phyloP scores from a whole-genome alignment of 73 alveolate species.

The Blepharisma japonicum region DNA sequence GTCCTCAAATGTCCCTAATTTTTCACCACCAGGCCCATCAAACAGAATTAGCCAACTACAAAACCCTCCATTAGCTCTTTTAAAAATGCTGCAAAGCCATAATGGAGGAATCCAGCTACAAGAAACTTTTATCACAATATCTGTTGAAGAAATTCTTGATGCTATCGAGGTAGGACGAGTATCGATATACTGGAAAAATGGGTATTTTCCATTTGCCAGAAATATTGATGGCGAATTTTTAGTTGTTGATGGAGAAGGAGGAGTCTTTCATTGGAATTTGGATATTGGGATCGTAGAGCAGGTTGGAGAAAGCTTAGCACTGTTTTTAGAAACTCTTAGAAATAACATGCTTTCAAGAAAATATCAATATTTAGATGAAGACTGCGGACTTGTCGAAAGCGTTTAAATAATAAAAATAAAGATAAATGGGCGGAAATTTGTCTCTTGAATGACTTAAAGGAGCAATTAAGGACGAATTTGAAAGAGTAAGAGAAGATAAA shows the following conservation, averaged over 20 bases:
- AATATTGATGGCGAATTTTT: constrained; percentile 4
- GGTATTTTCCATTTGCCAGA: constrained; percentile 18
- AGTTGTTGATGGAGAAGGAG: constrained; percentile 11
- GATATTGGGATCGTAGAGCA: constrained; percentile 23
- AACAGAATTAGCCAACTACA: neutral
- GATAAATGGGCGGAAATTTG: constrained; percentile 19
- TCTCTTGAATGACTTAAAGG: constrained; percentile 3
- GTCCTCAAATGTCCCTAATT: neutral
- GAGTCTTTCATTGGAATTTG: constrained; percentile 14
- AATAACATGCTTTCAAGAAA: constrained; percentile 1
- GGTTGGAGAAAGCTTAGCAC: neutral
- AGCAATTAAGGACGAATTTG: constrained; percentile 43
- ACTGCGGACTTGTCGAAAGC: constrained; percentile 27
- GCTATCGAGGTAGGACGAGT: too few species aligned
- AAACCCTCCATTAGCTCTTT: neutral
- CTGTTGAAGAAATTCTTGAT: neutral
- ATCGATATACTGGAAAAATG: neutral
- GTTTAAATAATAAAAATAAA: neutral
- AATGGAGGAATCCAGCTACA: constrained; percentile 19
- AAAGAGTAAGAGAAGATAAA: constrained; percentile 44
- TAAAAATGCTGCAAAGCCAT: neutral
- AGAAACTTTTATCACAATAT: constrained; percentile 4
- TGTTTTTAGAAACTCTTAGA: neutral
- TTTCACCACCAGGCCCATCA: neutral
- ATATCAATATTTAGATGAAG: constrained; percentile 14